These are phyloP conservation scores for Amoebophrya sp. DNA, from an alignment of 169 alveolate species.

Conservation along the genomic window DNA sequence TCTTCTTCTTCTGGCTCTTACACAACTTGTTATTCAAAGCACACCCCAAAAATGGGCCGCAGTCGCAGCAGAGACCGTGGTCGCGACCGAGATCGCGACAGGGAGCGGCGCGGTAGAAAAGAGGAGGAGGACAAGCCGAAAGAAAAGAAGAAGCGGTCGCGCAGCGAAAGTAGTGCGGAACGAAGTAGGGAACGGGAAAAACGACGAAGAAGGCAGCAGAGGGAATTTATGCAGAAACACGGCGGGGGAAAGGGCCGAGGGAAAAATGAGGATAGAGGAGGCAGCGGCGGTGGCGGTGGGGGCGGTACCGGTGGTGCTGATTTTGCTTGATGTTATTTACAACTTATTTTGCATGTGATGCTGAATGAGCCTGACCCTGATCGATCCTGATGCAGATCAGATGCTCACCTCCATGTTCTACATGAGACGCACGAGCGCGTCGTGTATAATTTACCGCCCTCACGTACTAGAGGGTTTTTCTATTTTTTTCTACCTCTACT, in stretches of 20 bases:
- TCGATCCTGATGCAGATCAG: neutral
- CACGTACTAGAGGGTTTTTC: too few relatives aligned
- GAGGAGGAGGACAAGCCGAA: neutral
- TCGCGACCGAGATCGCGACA: too few relatives aligned
- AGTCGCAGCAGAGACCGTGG: too few relatives aligned
- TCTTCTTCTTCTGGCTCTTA: too few relatives aligned
- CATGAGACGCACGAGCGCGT: too few relatives aligned
- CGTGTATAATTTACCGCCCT: too few relatives aligned
- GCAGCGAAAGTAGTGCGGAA: neutral
- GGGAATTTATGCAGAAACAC: neutral
- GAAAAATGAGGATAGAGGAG: neutral
- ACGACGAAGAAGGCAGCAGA: neutral
- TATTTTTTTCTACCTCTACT: too few relatives aligned
- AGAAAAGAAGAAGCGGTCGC: neutral
- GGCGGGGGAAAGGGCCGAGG: neutral
- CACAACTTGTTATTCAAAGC: too few relatives aligned
- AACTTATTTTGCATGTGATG: neutral
- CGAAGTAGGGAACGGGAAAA: neutral
- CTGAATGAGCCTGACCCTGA: neutral
- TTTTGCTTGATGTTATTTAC: neutral
- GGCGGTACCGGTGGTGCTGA: too few relatives aligned
- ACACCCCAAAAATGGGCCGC: too few relatives aligned
- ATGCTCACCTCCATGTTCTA: too few relatives aligned
- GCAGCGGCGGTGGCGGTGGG: too few relatives aligned
- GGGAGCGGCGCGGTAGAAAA: neutral